Evolutionary conservation across 2,329 filamentous ascomycete species (phyloP), one percentile per base, ranked within the genome.

Genomic region (Neurospora crassa): DNA sequence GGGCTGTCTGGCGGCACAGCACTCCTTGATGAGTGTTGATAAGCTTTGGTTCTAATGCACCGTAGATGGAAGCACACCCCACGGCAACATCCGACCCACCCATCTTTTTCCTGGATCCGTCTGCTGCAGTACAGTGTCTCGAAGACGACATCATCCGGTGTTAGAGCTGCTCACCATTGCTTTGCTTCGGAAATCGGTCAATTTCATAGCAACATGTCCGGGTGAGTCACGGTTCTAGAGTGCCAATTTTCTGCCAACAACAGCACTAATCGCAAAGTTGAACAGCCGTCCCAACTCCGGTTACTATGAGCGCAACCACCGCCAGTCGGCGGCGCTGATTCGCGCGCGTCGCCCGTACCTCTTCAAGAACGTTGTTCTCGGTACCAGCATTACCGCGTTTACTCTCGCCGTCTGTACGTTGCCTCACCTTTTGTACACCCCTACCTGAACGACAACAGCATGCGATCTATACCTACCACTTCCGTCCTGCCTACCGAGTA

Each of bases 271-370:
- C 85, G 83, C 16, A 37, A 63, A 63, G 24, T 18, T 63, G 29
- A 63, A 63, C 53, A 63, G 53, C 53, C 53, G 53, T 63, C 53
- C 53, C 53, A 63, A 63, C 73, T 84, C 83, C 63, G 94, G 93
- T 75, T 99, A 99, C 87, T 99, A 98, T 86, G 92, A 97, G 83
- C 90, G 90, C 79, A 87, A 92, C 78, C 92, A 92, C 83, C 90
- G 92, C 75, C 94, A 96, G 82, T 92, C 92, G 73, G 91, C 94
- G 68, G 92, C 96, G 71, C 90, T 99, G 75, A 91, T 97, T 80
- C 92, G 96, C 79, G 95, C 96, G 71, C 90, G 96, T 77, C 90
- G 93, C 77, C 96, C 96, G 68, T 99, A 96, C 81, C 87, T 99
- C 53, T 83, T 97, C 81, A 96, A 92, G 84, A 99, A 99, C 82